Evolutionary conservation across 2,329 filamentous ascomycete species (phyloP), one percentile per base, ranked within the genome.

Genomic region (Exophiala sp.): DNA sequence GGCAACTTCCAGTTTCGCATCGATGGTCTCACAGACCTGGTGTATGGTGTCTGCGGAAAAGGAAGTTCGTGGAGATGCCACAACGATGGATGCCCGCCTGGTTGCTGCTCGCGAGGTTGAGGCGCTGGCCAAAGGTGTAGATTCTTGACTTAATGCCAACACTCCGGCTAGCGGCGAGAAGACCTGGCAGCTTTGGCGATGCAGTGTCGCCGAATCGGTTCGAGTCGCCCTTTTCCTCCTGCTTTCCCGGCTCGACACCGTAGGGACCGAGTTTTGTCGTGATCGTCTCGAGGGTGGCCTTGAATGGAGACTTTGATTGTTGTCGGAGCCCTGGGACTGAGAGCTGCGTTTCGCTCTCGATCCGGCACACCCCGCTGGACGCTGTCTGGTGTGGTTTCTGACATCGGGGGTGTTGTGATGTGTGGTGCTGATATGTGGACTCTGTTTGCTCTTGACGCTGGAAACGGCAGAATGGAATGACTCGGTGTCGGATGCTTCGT

Each of bases 401-500:
- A 10, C 4, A 9, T 24, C 14, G 19, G 19, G 29, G 29, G 11
- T 7, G 18, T 16, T 29, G n/a, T n/a, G n/a, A n/a, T n/a, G n/a
- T n/a, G n/a, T n/a, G n/a, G n/a, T n/a, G n/a, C n/a, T n/a, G n/a
- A n/a, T n/a, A n/a, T n/a, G n/a, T n/a, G n/a, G n/a, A n/a, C n/a
- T 34, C 41, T 29, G 40, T 34, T 23, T 23, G 10, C 5, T 23
- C 35, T 22, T 13, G 35, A 45, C 50, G 23, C 30, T 53, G 3
- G 54, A 53, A 23, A 46, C 49, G 21, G 54, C 54, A n/a, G 54
- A 56, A 35, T 56, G 54, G 44, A 56, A 56, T n/a, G 54, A 56
- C 34, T 56, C 54, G 37, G 50, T 27, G 19, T 56, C 54, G 16
- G 54, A 56, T 16, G 43, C 44, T 23, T 53, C 47, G 9, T 24